Evolutionary conservation across 805 yeast species (phyloP).

Genomic region (Clavispora phyllophila): DNA sequence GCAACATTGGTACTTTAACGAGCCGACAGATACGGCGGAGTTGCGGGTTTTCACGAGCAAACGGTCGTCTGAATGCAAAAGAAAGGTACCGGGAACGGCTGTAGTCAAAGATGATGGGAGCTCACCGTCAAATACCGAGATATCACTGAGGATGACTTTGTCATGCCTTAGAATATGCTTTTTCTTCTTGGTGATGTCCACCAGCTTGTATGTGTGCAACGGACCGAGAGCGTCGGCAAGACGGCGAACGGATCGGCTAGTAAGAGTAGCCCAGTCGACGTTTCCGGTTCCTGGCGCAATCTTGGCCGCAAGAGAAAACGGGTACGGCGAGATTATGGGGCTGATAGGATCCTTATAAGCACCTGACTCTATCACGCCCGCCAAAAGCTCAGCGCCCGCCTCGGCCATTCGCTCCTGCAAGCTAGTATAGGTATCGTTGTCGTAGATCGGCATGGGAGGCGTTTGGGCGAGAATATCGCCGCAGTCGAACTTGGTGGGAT

Average conservation of each 20-base stretch:
- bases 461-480: constrained; percentile 69
- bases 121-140: constrained; percentile 13
- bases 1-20: constrained; percentile 53
- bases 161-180: constrained; percentile 24
- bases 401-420: constrained; percentile 50
- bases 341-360: constrained; percentile 12
- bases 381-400: constrained; percentile 58
- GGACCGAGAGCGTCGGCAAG: constrained; percentile 53
- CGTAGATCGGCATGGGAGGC: constrained; percentile 32
- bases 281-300: constrained; percentile 38
- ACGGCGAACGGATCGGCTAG: constrained; percentile 37
- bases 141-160: constrained; percentile 42
- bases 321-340: constrained; percentile 9
- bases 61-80: constrained; percentile 10
- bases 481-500: constrained; percentile 78
- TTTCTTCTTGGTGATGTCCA: constrained; percentile 30
- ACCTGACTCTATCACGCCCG: constrained; percentile 34
- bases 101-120: constrained; percentile 1
- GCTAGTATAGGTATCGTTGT: constrained; percentile 39
- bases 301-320: constrained; percentile 55
- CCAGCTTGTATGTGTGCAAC: constrained; percentile 40
- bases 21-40: constrained; percentile 33
- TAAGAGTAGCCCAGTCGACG: constrained; percentile 43
- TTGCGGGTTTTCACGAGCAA: constrained; percentile 41
- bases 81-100: constrained; percentile 16